Evolutionary conservation across 768 basidiomycete genomes (phyloP).

Genomic region (Lactarius quietus): DNA sequence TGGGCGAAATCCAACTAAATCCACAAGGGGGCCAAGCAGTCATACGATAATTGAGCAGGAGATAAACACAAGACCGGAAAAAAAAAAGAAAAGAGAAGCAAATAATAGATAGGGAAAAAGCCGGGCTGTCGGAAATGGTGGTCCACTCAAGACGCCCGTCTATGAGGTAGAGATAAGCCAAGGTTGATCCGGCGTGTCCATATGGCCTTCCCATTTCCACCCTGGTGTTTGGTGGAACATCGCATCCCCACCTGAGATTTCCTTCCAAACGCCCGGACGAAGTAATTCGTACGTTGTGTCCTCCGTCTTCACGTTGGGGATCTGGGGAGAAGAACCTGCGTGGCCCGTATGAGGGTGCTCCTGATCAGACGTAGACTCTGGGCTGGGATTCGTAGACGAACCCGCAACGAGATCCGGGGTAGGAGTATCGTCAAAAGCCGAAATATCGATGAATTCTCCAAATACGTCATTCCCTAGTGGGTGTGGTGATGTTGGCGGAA

Average conservation of each 20-base stretch:
- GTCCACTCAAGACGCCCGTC: constrained; percentile 25
- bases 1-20: constrained; percentile 25
- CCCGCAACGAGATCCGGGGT: constrained; percentile 71
- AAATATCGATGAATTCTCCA: constrained; percentile 66
- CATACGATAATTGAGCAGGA: constrained; percentile 23
- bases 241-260: constrained; percentile 73
- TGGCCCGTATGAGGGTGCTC: constrained; percentile 40
- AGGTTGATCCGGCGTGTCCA: constrained; percentile 61
- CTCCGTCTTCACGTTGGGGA: constrained; percentile 46
- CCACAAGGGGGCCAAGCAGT: constrained; percentile 15
- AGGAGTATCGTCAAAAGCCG: constrained; percentile 53
- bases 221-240: constrained; percentile 54
- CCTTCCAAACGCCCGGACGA: constrained; percentile 58
- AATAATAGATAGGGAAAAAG: constrained; percentile 23
- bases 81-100: constrained; percentile 12
- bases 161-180: constrained; percentile 71
- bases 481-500: constrained; percentile 29
- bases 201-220: constrained; percentile 74
- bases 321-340: constrained; percentile 40
- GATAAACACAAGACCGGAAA: constrained; percentile 24
- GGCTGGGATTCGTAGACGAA: constrained; percentile 73
- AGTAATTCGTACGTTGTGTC: constrained; percentile 44
- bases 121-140: constrained; percentile 28
- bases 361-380: constrained; percentile 66
- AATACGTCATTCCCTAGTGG: constrained; percentile 45